Conservation (phyloP, 306 rosid species). For the Clitoria ternatea region DNA sequence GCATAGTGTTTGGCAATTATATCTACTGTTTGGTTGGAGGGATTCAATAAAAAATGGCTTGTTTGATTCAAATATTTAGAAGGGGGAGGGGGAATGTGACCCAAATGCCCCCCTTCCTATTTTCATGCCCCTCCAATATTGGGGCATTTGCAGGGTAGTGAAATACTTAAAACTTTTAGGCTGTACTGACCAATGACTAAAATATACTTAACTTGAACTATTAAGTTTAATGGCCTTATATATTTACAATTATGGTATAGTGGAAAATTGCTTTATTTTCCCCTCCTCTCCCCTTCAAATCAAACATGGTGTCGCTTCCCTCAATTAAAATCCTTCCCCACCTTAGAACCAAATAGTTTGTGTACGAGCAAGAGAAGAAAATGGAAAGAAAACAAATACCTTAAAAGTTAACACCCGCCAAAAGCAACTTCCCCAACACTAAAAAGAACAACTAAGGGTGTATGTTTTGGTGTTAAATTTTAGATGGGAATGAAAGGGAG, state of each 20-base stretch:
- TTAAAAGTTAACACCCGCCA: background rate
- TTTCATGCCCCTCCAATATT: background rate
- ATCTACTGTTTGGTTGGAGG: too few species aligned
- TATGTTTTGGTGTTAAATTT: too few species aligned
- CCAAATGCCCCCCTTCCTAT: background rate
- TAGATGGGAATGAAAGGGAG: too few species aligned
- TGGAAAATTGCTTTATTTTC: background rate
- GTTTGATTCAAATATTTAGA: background rate
- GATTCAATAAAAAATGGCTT: background rate
- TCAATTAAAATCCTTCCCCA: background rate
- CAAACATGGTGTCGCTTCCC: background rate
- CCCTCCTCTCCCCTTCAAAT: background rate
- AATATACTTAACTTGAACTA: background rate
- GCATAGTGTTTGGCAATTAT: background rate
- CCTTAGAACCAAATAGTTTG: background rate
- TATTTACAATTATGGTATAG: background rate
- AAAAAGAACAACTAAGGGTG: conserved; percentile 1
- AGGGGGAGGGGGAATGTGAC: too few species aligned
- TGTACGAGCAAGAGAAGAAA: background rate
- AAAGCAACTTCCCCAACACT: background rate
- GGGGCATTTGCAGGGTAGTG: background rate
- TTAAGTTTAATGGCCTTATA: background rate
- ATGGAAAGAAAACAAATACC: background rate
- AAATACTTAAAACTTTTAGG: background rate
- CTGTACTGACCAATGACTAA: background rate